Evolutionary conservation across 192 early-diverging fungal genomes (phyloP), one percentile per base, ranked within the genome.

Genomic region (Lobosporangium transversale): DNA sequence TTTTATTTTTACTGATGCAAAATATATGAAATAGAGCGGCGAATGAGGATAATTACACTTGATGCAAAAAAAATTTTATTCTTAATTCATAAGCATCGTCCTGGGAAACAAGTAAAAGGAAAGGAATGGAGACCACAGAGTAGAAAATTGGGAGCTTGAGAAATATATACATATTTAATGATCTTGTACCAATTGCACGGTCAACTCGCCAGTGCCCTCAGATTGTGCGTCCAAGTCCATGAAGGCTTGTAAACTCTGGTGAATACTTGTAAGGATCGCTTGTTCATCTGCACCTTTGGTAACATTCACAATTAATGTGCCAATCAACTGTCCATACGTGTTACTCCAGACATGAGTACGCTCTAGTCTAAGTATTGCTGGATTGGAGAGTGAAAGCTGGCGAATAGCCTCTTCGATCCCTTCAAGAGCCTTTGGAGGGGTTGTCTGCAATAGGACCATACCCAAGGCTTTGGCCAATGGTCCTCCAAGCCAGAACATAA

Each of bases 271-370:
- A 43, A 88, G 53, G 1, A 86, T 74, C 1, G 53, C 58, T 29
- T 86, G 84, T 61, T 88, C 86, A 49, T 86, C 81, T 9, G 83
- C 68, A 21, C 80, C 83, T 4, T 79, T 70, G 9, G 58, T 57
- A 14, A 86, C 81, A 18, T 68, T 71, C 20, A 88, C 66, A 33
- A 80, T 68, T 36, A 86, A 45, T 0, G 86, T 84, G 3, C 84
- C 86, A 20, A 88, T 73, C 20, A 80, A 50, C 47, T 84, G 81
- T 4, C 81, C 82, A 61, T 82, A 83, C 0, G 84, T 84, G 49
- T 86, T 88, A 33, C 80, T 83, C 86, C 86, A 88, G 36, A 88
- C 79, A 75, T 88, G 86, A 2, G 83, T 70, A 9, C 80, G 52
- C 21, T 80, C 80, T 21, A 88, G 70, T 6, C 69, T 55, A n/a